phyloP scores from a whole-genome alignment of 805 yeast genomes.

The Starmerella stigmatis region DNA sequence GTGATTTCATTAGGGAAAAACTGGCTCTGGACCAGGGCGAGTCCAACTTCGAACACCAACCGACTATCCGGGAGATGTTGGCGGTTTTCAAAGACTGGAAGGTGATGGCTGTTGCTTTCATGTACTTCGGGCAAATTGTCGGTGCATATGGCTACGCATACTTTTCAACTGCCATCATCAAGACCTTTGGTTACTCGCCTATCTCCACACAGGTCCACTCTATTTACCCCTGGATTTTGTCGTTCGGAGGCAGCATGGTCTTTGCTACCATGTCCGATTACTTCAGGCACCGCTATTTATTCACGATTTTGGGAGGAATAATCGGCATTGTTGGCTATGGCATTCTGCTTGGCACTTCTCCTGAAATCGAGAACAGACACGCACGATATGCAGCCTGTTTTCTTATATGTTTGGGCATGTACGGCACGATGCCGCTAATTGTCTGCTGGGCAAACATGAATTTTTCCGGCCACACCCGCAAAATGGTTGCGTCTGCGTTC shows the following conservation, averaged over 20 bases:
- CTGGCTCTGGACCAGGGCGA: conserved; percentile 42
- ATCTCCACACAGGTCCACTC: conserved; percentile 70
- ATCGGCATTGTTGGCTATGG: conserved; percentile 45
- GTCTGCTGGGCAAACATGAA: conserved; percentile 59
- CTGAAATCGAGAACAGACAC: conserved; percentile 29
- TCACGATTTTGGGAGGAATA: conserved; percentile 21
- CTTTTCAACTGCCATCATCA: conserved; percentile 59
- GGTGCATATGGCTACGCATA: conserved; percentile 72
- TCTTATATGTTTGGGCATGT: conserved; percentile 47
- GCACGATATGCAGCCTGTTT: conserved; percentile 57
- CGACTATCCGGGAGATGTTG: conserved; percentile 38
- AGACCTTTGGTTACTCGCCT: conserved; percentile 52
- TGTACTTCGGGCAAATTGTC: conserved; percentile 54
- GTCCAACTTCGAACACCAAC: conserved; percentile 42
- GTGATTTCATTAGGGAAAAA: conserved; percentile 47
- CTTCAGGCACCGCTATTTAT: conserved; percentile 32
- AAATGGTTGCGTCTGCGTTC: conserved; percentile 48
- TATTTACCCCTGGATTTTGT: conserved; percentile 74
- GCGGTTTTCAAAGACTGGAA: conserved; percentile 50
- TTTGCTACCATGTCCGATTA: conserved; percentile 56
- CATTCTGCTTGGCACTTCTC: conserved; percentile 40
- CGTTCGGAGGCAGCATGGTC: conserved; percentile 56
- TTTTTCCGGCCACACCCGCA: conserved; percentile 51
- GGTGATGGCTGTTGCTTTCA: conserved; percentile 47
- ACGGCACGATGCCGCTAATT: conserved; percentile 56